Conservation (phyloP, 2,329 filamentous ascomycete genomes). For the Epichloe brachyelytri region DNA sequence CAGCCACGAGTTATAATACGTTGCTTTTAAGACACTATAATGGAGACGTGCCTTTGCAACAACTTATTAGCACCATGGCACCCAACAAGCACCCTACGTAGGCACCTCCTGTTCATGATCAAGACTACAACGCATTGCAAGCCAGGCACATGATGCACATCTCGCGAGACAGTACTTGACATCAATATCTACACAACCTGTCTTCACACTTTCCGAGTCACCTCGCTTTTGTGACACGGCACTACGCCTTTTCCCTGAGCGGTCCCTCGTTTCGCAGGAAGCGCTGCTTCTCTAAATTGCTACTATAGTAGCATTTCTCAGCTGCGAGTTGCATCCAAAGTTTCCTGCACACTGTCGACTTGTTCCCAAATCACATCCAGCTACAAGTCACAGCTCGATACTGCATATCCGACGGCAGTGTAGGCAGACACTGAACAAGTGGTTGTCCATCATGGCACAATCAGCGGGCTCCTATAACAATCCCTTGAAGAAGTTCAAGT, state of each 20-base stretch:
- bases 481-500: conserved; percentile 99
- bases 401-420: background rate
- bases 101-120: too few relatives aligned
- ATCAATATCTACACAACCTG: too few relatives aligned
- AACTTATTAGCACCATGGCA: too few relatives aligned
- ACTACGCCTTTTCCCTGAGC: background rate
- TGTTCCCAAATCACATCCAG: background rate
- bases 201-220: too few relatives aligned
- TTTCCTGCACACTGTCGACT: background rate
- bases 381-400: background rate
- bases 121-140: too few relatives aligned
- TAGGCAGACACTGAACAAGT: background rate
- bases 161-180: too few relatives aligned
- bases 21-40: background rate
- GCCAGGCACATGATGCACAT: too few relatives aligned
- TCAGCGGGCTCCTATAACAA: conserved; percentile 85
- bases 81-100: too few relatives aligned
- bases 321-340: background rate
- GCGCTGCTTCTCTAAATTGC: background rate
- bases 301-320: background rate
- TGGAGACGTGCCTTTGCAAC: too few relatives aligned
- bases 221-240: background rate
- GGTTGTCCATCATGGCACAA: conserved; percentile 57
- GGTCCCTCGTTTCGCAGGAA: background rate
- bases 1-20: background rate